Base-by-base conservation (phyloP, 2,329 filamentous ascomycete species). In the Phoma sp. region DNA sequence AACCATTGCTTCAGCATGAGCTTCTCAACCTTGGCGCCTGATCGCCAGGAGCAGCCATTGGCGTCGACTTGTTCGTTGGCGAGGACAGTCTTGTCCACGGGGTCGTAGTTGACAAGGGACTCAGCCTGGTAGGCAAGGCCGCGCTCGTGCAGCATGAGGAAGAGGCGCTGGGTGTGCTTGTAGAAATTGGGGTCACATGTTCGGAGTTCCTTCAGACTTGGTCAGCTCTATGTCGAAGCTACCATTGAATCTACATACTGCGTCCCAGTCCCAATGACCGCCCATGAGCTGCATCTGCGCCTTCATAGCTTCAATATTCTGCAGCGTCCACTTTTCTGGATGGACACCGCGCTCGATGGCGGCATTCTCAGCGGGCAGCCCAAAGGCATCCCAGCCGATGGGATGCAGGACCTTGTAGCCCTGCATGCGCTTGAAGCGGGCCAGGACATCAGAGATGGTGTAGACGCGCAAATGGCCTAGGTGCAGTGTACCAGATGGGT, bases 381-480 rank as follows among this genome's bases (percentile, higher is more conserved):
- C 92, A 76, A 96, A 96, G 4, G 91, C 90, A 79, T 96, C 92
- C 91, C 92, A 96, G 9, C 92, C 92, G 83, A 96, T 96, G n/a
- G 92, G 91, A 60, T 96, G 84, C 47, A 96, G 75, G 29, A 96
- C 90, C 50, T 89, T 77, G 62, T 86, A 81, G 13, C 91, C 91
- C 62, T 87, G 86, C 77, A 96, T 86, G 24, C 82, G 83, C 65
- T 87, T 85, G 69, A 88, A 96, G 48, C 92, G 84, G 11, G 91
- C 86, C 47, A 96, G 78, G 8, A 93, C 89, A 77, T 96, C 92
- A 57, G 91, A 91, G 60, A 96, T 95, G 33, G 91, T 91, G 78
- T 96, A 96, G 44, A 96, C 91, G 41, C 92, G 87, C 35, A 96
- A 79, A 73, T 96, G 92, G 11, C 92, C 92, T 57, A 96, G 86